Conservation (phyloP, 116 monocot species). For the Zostera marina region DNA sequence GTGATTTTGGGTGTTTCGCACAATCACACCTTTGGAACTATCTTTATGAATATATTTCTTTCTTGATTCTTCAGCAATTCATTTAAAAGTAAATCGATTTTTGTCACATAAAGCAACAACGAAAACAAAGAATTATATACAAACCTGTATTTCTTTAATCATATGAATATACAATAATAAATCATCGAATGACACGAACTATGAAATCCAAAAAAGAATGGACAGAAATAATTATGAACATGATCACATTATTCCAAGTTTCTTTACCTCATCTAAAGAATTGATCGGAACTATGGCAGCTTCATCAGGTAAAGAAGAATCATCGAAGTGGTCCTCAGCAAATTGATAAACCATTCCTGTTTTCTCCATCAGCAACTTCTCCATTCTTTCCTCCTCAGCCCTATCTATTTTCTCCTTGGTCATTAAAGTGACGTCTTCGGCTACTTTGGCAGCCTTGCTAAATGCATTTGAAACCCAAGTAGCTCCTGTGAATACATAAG, state of each 20-base stretch:
- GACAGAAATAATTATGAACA: background rate
- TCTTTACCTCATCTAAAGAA: conserved; percentile 16
- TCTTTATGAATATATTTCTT: too few species aligned
- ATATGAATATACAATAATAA: too few species aligned
- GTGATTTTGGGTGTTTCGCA: too few species aligned
- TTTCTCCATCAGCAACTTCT: conserved; percentile 22
- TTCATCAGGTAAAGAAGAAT: conserved; percentile 16
- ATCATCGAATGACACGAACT: background rate
- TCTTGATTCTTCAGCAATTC: too few species aligned
- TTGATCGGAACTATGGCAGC: conserved; percentile 20
- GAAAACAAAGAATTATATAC: too few species aligned
- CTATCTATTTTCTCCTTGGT: conserved; percentile 49
- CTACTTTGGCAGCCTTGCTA: conserved; percentile 35
- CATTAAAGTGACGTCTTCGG: conserved; percentile 33
- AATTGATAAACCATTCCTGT: conserved; percentile 22
- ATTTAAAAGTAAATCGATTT: too few species aligned
- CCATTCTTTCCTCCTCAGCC: conserved; percentile 40
- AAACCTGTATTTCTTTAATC: too few species aligned
- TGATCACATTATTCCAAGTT: background rate
- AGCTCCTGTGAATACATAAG: conserved; percentile 32
- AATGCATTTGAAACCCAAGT: conserved; percentile 44
- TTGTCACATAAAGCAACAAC: too few species aligned
- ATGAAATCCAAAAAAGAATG: background rate
- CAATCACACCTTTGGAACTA: too few species aligned
- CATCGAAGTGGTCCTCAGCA: conserved; percentile 34